Base-by-base conservation (phyloP, 768 basidiomycete genomes). In the Imleria badia region DNA sequence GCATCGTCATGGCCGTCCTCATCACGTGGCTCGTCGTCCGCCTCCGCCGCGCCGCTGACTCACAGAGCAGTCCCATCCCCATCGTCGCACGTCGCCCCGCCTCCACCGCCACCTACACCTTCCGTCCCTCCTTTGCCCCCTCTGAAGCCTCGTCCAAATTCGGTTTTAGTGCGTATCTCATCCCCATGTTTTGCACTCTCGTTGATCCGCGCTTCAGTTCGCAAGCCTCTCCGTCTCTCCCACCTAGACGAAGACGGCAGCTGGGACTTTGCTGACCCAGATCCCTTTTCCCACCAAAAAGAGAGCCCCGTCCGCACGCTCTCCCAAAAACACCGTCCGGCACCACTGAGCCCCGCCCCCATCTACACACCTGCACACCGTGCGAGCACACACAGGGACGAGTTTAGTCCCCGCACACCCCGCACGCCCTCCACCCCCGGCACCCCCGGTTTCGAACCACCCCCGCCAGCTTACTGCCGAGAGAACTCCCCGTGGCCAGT, bases 181-280 rank as follows among this genome's bases (percentile, higher is more conserved):
- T 22, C 1, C 31, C 9, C 14, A 2, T 17, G 19, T 19, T 11
- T 15, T 12, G 3, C 7, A 0, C 35, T 30, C 5, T 20, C 29
- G 5, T 36, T 13, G 9, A 48, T 39, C 13, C 3, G 3, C 20
- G 20, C 19, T 10, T 19, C 17, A 68, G 67, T 46, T 35, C 69
- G 65, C 7, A 71, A 69, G 6, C 56, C 68, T 12, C 53, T 65
- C 35, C 69, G 57, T 41, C 58, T 67, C 31, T 58, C 63, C 0
- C 63, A 59, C 38, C 58, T 51, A 44, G 58, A 36, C 8, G 43
- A 54, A 6, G 60, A 66, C 35, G 31, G 43, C 23, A 63, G 64
- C 58, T 70, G 68, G 68, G 70, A 71, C 55, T 71, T 70, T 66
- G 60, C 66, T 0, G 68, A 71, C 36, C 58, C 63, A 3, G 69